A percentile compares a stretch with the other conserved stretches of the same genome.
phyloP scores from a whole-genome alignment of 1,284 basidiomycete species.

The Apiotrichum laibachii region DNA sequence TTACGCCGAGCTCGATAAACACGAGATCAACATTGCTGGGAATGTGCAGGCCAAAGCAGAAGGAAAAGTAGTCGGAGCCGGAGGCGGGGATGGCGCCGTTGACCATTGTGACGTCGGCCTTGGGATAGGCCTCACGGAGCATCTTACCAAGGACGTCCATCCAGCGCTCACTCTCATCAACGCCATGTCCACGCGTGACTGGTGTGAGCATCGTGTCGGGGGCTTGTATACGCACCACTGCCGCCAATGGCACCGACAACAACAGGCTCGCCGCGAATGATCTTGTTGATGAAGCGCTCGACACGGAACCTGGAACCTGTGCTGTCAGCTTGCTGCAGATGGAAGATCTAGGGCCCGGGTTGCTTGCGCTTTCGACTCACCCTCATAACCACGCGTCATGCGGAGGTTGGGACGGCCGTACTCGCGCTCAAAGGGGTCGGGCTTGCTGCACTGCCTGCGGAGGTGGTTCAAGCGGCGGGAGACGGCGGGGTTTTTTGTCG shows the following conservation, averaged over 20 bases:
- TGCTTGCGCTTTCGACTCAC: slow-evolving; percentile 29
- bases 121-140: slow-evolving; percentile 34
- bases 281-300: slow-evolving; percentile 37
- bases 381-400: slow-evolving; percentile 42
- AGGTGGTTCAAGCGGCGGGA: neutral
- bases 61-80: slow-evolving; percentile 50
- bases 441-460: slow-evolving; percentile 16
- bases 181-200: slow-evolving; percentile 48
- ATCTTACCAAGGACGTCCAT: slow-evolving; percentile 38
- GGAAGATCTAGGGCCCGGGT: too few species aligned
- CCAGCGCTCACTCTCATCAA: slow-evolving; percentile 41
- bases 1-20: slow-evolving; percentile 48
- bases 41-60: slow-evolving; percentile 49
- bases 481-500: neutral
- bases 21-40: slow-evolving; percentile 39
- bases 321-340: neutral
- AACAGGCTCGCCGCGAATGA: slow-evolving; percentile 39
- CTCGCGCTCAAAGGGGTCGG: slow-evolving; percentile 33
- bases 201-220: neutral
- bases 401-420: slow-evolving; percentile 44
- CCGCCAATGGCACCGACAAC: slow-evolving; percentile 45
- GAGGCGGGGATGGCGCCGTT: slow-evolving; percentile 46
- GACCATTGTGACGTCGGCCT: slow-evolving; percentile 25
- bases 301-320: slow-evolving; percentile 37
- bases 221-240: slow-evolving; percentile 32